phyloP scores from a whole-genome alignment of 2,329 filamentous ascomycete species.

The Magnaporthales sp. region DNA sequence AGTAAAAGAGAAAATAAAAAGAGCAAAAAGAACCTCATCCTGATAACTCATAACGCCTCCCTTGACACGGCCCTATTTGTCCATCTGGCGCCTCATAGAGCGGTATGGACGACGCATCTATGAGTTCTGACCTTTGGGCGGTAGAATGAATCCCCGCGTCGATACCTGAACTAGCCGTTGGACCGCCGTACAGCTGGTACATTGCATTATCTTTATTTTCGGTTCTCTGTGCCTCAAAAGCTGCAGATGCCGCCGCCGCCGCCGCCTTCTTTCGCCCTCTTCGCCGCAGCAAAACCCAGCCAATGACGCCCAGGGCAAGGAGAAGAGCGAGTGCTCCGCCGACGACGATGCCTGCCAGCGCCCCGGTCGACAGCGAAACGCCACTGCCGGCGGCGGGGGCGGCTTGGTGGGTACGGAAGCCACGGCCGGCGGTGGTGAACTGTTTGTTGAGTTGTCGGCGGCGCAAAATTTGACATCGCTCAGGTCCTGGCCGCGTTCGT shows the following conservation, averaged over 20 bases:
- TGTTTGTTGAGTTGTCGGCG: constrained; percentile 23
- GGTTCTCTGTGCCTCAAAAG: neutral
- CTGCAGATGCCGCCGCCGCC: neutral
- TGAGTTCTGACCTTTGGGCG: neutral
- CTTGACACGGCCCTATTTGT: neutral
- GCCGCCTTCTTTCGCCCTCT: neutral
- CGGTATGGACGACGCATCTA: neutral
- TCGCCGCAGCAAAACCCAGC: neutral
- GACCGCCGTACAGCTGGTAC: neutral
- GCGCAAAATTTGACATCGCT: neutral
- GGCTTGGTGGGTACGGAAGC: neutral
- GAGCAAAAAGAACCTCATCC: neutral
- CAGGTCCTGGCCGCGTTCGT: neutral
- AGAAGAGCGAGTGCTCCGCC: neutral
- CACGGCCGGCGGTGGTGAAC: constrained; percentile 23
- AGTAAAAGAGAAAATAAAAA: too few relatives aligned
- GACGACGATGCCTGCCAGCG: neutral
- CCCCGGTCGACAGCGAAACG: neutral
- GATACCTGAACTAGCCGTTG: neutral
- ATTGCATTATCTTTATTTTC: neutral
- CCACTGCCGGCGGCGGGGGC: neutral
- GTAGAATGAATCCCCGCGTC: neutral
- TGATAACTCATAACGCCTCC: neutral
- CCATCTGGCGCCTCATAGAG: neutral
- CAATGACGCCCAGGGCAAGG: neutral